phyloP scores from a whole-genome alignment of 2,329 filamentous ascomycete genomes.

The Fusarium lateritium region DNA sequence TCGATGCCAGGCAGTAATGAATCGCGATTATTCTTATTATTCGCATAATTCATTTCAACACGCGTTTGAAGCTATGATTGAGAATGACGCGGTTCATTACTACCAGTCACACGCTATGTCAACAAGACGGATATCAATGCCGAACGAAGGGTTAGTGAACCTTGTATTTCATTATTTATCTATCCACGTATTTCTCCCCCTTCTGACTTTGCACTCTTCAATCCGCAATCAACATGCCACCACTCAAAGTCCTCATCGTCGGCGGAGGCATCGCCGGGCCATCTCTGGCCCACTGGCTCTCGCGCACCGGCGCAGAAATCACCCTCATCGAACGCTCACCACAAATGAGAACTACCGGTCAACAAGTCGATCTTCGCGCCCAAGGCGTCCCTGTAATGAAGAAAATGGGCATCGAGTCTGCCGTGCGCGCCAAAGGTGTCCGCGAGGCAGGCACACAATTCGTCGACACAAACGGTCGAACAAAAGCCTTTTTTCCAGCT shows the following conservation, averaged over 20 bases:
- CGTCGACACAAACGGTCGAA: background rate
- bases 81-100: too few relatives aligned
- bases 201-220: background rate
- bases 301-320: constrained; percentile 25
- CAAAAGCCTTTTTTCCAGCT: constrained; percentile 1
- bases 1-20: background rate
- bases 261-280: constrained; percentile 40
- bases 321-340: constrained; percentile 30
- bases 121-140: background rate
- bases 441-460: constrained; percentile 7
- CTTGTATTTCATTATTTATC: background rate
- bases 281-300: constrained; percentile 33
- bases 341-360: constrained; percentile 1
- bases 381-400: constrained; percentile 26
- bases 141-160: background rate
- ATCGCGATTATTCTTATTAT: background rate
- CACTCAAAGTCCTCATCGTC: constrained; percentile 32
- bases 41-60: too few relatives aligned
- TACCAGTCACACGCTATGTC: too few relatives aligned
- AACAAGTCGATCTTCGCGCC: constrained; percentile 24
- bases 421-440: constrained; percentile 9
- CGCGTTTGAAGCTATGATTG: too few relatives aligned
- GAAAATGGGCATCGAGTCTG: constrained; percentile 30
- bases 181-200: background rate
- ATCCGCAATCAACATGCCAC: background rate